These are phyloP conservation scores for Rhodosorus marinus DNA, from an alignment of 23 red algal species.

Conservation along the genomic window DNA sequence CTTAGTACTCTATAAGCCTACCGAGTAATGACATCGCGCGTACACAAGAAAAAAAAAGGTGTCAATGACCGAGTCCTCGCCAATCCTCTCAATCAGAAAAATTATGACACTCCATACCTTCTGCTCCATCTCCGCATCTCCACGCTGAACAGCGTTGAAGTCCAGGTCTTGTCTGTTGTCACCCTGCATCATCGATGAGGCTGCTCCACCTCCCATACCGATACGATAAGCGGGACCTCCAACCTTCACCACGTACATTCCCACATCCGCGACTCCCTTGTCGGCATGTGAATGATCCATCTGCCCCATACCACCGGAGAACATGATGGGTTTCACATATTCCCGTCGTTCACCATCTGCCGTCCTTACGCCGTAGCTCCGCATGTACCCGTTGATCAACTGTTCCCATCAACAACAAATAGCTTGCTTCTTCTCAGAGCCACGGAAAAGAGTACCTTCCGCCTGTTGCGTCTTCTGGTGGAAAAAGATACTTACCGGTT, in stretches of 20 bases:
- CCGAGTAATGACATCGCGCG: too few species aligned
- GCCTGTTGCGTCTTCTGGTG: too few species aligned
- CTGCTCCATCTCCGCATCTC: slow-evolving; percentile 99
- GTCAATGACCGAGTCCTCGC: too few species aligned
- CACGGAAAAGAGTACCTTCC: too few species aligned
- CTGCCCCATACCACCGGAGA: slow-evolving; percentile 81
- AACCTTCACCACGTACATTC: slow-evolving; percentile 79
- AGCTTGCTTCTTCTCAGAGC: too few species aligned
- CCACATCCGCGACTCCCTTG: slow-evolving; percentile 28
- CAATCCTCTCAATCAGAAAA: not conserved
- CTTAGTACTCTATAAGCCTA: slow-evolving; percentile 83
- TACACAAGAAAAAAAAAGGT: too few species aligned
- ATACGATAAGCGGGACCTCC: slow-evolving; percentile 98
- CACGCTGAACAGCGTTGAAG: slow-evolving; percentile 97
- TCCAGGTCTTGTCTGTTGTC: slow-evolving; percentile 80
- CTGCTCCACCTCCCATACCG: slow-evolving; percentile 95
- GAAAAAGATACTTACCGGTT: too few species aligned
- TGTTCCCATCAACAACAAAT: too few species aligned
- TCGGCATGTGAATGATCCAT: slow-evolving; percentile 76
- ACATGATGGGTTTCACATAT: slow-evolving; percentile 99
- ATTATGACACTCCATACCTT: slow-evolving; percentile 15
- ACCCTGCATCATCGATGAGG: slow-evolving; percentile 97
- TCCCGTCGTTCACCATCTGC: slow-evolving; percentile 35
- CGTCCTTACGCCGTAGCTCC: slow-evolving; percentile 52
- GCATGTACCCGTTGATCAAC: slow-evolving; percentile 70